phyloP scores from a whole-genome alignment of 305 asterid species.

The Coffea humblotiana region DNA sequence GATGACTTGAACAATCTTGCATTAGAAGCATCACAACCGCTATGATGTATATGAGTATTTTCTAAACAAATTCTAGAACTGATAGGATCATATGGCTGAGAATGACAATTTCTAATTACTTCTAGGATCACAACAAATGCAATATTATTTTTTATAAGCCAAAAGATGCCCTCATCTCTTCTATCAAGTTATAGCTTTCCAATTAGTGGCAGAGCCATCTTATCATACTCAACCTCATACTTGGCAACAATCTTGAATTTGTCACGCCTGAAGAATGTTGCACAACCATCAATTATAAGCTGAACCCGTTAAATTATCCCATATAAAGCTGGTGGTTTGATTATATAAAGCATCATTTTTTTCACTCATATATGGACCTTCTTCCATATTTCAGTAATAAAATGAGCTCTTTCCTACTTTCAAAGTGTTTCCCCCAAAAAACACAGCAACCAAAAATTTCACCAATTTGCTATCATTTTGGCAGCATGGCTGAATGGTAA shows the following conservation, averaged over 20 bases:
- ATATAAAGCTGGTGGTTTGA: no score
- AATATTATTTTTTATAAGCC: constrained; percentile 1
- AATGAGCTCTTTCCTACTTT: no score
- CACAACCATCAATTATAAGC: constrained; percentile 24
- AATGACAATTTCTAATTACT: background rate
- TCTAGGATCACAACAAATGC: constrained; percentile 1
- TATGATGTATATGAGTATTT: background rate
- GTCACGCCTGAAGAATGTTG: constrained; percentile 14
- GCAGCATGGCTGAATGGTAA: no score
- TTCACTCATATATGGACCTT: no score
- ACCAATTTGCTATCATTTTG: no score
- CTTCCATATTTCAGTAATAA: no score
- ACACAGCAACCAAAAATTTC: no score
- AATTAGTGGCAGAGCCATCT: background rate
- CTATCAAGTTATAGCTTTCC: background rate
- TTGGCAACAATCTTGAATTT: constrained; percentile 20
- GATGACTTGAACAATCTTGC: constrained; percentile 2
- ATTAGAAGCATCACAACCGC: background rate
- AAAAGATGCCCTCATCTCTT: background rate
- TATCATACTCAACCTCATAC: constrained; percentile 22
- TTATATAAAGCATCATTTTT: no score
- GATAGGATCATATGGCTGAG: no score
- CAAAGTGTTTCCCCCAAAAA: no score
- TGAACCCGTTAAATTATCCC: no score
- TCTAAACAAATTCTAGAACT: constrained; percentile 4